phyloP scores from a whole-genome alignment of 177 flowering plant genomes.

The Tripterygium wilfordii region DNA sequence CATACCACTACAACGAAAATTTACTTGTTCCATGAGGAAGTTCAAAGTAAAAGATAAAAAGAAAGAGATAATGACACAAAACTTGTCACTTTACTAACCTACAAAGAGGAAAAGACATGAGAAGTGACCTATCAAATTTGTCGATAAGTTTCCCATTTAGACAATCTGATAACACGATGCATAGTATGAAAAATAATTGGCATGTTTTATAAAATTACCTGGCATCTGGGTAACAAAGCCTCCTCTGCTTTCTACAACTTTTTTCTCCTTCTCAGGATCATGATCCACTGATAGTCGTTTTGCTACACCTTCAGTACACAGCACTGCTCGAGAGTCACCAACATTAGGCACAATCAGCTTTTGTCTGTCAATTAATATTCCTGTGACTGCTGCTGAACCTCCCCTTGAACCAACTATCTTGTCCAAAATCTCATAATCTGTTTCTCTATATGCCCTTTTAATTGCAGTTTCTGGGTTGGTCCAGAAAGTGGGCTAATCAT shows the following conservation, averaged over 20 bases:
- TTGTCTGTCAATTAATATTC: slow-evolving; percentile 19
- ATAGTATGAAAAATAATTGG: too few relatives aligned
- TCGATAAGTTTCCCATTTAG: too few relatives aligned
- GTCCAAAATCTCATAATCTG: slow-evolving; percentile 20
- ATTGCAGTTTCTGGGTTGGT: slow-evolving; percentile 16
- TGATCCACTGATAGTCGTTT: slow-evolving; percentile 25
- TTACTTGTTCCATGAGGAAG: too few relatives aligned
- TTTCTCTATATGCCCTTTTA: slow-evolving; percentile 15
- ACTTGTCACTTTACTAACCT: too few relatives aligned
- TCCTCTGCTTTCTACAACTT: slow-evolving; percentile 25
- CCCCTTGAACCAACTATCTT: slow-evolving; percentile 18
- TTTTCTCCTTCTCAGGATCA: slow-evolving; percentile 25
- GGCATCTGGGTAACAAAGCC: slow-evolving; percentile 26
- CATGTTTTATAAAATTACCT: slow-evolving; percentile 23
- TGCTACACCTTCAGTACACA: slow-evolving; percentile 3
- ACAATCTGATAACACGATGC: too few relatives aligned
- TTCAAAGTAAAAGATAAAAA: too few relatives aligned
- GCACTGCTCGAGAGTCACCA: slow-evolving; percentile 23
- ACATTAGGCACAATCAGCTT: slow-evolving; percentile 28
- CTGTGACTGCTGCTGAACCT: slow-evolving; percentile 33
- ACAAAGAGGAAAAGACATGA: too few relatives aligned
- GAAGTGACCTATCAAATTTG: too few relatives aligned
- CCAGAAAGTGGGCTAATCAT: slow-evolving; percentile 35
- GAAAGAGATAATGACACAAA: too few relatives aligned
- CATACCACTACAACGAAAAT: too few relatives aligned